A percentile compares a stretch with the other conserved stretches of the same genome.
Evolutionary conservation across 1,284 basidiomycete genomes (phyloP).

Genomic region (Pulchroboletus neoregius): DNA sequence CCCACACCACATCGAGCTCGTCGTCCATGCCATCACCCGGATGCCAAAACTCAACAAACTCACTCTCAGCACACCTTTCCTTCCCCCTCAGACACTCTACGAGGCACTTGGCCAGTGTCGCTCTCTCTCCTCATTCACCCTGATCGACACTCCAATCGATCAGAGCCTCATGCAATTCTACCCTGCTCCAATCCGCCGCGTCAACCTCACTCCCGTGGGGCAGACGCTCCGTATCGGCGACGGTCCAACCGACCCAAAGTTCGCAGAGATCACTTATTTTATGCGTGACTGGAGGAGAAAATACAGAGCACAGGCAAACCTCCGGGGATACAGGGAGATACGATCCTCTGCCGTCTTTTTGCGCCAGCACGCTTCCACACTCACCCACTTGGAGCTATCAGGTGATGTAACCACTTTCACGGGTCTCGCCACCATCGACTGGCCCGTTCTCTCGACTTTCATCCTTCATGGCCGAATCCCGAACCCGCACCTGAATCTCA

Average conservation of each 20-base stretch:
- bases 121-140: slow-evolving; percentile 25
- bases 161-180: slow-evolving; percentile 34
- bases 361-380: slow-evolving; percentile 28
- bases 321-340: slow-evolving; percentile 29
- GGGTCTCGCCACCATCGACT: slow-evolving; percentile 31
- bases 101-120: slow-evolving; percentile 28
- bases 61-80: slow-evolving; percentile 30
- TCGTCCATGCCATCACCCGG: slow-evolving; percentile 19
- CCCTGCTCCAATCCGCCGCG: slow-evolving; percentile 23
- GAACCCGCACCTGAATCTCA: slow-evolving; percentile 11
- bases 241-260: slow-evolving; percentile 33
- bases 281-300: slow-evolving; percentile 36
- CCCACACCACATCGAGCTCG: slow-evolving; percentile 27
- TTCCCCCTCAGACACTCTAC: slow-evolving; percentile 30
- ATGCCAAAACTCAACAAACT: slow-evolving; percentile 31
- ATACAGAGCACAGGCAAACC: slow-evolving; percentile 30
- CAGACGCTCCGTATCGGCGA: slow-evolving; percentile 32
- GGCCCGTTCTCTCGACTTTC: slow-evolving; percentile 28
- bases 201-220: slow-evolving; percentile 30
- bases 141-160: slow-evolving; percentile 33
- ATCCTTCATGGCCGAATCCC: slow-evolving; percentile 30
- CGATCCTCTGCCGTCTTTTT: slow-evolving; percentile 33
- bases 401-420: slow-evolving; percentile 30
- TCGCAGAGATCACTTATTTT: slow-evolving; percentile 34
- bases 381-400: slow-evolving; percentile 29